Evolutionary conservation across 257 asterid genomes (phyloP), one percentile per base, ranked within the genome.

Genomic region (Mentha longifolia): DNA sequence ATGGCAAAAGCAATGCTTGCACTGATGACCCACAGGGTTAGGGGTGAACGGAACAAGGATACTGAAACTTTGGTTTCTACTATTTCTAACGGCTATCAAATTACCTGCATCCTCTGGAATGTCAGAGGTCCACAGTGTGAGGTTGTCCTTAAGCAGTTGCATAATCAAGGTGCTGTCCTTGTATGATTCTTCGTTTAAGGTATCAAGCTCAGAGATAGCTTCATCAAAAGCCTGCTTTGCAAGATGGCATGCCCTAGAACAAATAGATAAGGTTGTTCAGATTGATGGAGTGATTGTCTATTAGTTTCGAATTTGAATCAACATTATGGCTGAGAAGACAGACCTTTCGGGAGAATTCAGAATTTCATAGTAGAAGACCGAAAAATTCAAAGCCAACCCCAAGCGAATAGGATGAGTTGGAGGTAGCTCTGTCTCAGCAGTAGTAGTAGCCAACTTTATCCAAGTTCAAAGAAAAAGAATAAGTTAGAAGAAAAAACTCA

Each of bases 181-280:
- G 87, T 92, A 89, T 42, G 98, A 92, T 66, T 92, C 98, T 83
- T 92, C 98, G 16, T 76, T 88, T 80, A 92, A 82, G 82, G 86
- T 78, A 73, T 92, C 98, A 60, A 92, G 89, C 78, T 92, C 97
- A 0, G 96, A 86, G 74, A 89, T 89, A 67, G 98, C 98, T 84
- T 92, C 98, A 82, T 92, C 98, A 85, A 92, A 89, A 66, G 98
- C 98, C 80, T 88, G 96, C 79, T 92, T 92, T 11, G 96, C 98
- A 64, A 92, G 92, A 81, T 88, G 95, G 80, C 98, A 92, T 57
- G 98, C 98, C 88, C 98, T 88, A 79, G 64, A 77, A 70, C 67
- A 25, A 62, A 76, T 67, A 46, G 61, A 39, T 42, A 31, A 54
- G 37, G 57, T 47, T 62, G 20, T 60, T 47, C 64, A 5, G 12